phyloP scores from a whole-genome alignment of 106 monocot genomes.

The Dioscorea dumetorum region DNA sequence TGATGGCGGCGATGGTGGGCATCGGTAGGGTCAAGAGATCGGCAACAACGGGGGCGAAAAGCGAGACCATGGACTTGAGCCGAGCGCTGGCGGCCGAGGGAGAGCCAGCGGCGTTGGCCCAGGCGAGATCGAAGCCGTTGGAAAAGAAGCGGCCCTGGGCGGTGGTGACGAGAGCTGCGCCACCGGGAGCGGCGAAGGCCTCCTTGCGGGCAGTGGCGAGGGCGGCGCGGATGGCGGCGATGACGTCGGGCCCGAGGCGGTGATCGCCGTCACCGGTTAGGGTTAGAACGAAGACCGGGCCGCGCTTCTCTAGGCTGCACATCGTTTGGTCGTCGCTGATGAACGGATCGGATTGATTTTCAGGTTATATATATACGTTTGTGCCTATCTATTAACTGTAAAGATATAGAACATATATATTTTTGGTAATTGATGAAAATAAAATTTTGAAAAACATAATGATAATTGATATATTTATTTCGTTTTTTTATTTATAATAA shows the following conservation, averaged over 20 bases:
- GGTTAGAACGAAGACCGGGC: conserved; percentile 53
- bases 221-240: conserved; percentile 33
- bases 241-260: conserved; percentile 34
- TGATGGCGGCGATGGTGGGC: conserved; percentile 61
- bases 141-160: conserved; percentile 65
- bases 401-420: too few relatives aligned
- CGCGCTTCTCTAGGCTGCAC: conserved; percentile 66
- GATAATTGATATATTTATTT: too few relatives aligned
- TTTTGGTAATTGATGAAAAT: too few relatives aligned
- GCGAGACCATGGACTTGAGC: conserved; percentile 20
- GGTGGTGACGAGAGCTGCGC: conserved; percentile 43
- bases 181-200: conserved; percentile 9
- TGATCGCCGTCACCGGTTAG: conserved; percentile 62
- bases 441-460: too few relatives aligned
- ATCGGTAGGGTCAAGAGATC: conserved; percentile 57
- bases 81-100: conserved; percentile 17
- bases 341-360: too few relatives aligned
- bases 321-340: conserved; percentile 10
- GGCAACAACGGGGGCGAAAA: conserved; percentile 27
- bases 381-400: too few relatives aligned
- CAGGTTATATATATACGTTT: too few relatives aligned
- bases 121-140: conserved; percentile 76
- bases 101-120: conserved; percentile 29
- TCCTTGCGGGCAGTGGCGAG: conserved; percentile 34
- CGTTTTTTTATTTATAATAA: too few relatives aligned